These are phyloP conservation scores for Lipomyces yamadae DNA, from an alignment of 805 yeast species.

Conservation along the genomic window DNA sequence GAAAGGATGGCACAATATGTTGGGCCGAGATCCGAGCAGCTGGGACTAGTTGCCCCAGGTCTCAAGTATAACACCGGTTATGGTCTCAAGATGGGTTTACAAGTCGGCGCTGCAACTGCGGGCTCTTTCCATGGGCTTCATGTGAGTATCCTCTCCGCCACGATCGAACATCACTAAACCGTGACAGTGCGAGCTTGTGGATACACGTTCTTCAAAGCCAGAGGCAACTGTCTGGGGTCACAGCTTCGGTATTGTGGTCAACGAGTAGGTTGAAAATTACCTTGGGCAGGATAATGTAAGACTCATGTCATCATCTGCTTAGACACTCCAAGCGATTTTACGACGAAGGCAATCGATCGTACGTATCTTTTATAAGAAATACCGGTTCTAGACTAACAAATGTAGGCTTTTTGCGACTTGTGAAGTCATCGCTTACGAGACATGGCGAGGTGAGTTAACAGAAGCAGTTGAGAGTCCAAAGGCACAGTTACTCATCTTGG, in stretches of 20 bases:
- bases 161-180: constrained; percentile 9
- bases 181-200: constrained; percentile 7
- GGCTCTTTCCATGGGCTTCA: constrained; percentile 8
- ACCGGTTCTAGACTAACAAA: not conserved
- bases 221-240: constrained; percentile 13
- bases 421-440: constrained; percentile 10
- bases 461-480: no score
- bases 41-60: constrained; percentile 4
- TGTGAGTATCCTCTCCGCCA: constrained; percentile 4
- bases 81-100: constrained; percentile 7
- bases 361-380: not conserved
- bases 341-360: constrained; percentile 11
- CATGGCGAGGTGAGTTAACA: constrained; percentile 7
- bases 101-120: constrained; percentile 10
- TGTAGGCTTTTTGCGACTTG: constrained; percentile 6
- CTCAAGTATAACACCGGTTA: constrained; percentile 10
- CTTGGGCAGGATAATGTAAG: not conserved
- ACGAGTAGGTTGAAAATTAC: constrained; percentile 8
- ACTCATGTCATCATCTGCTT: constrained; percentile 3
- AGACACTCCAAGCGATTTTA: constrained; percentile 10
- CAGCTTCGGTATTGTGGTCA: constrained; percentile 12
- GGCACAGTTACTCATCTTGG: constrained; percentile 1
- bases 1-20: constrained; percentile 2
- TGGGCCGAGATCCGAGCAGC: constrained; percentile 10
- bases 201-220: constrained; percentile 10